phyloP scores from a whole-genome alignment of 306 rosid species.

The Malus asiatica region DNA sequence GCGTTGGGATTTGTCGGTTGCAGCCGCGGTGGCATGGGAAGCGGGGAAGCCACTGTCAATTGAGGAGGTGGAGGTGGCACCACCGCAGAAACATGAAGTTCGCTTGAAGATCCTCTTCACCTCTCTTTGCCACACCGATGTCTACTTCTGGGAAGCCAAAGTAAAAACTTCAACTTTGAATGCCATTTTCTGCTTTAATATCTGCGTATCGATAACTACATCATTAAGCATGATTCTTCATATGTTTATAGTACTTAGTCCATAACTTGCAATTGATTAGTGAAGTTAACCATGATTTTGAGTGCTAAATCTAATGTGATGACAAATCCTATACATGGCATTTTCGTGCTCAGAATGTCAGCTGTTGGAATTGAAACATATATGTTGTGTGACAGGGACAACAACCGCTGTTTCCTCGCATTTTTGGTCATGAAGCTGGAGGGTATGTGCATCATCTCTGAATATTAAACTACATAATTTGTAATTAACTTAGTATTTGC shows the following conservation, averaged over 20 bases:
- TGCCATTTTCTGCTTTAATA: neutral
- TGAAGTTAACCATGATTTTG: neutral
- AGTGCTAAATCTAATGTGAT: neutral
- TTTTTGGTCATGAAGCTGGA: constrained; percentile 59
- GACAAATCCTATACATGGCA: neutral
- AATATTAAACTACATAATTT: neutral
- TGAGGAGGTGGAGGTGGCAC: constrained; percentile 45
- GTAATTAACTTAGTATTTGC: neutral
- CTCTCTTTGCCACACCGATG: constrained; percentile 43
- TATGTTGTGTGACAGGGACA: constrained; percentile 8
- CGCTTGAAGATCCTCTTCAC: constrained; percentile 44
- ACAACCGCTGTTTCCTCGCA: constrained; percentile 4
- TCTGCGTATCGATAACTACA: neutral
- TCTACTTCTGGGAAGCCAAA: constrained; percentile 50
- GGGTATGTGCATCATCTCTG: constrained; percentile 25
- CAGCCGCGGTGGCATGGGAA: constrained; percentile 54
- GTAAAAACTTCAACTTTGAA: neutral
- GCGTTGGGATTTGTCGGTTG: neutral
- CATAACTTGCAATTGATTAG: neutral
- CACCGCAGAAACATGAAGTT: constrained; percentile 46
- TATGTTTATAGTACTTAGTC: neutral
- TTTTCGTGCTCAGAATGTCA: neutral
- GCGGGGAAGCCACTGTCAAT: constrained; percentile 50
- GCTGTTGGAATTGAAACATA: neutral
- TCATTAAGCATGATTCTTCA: neutral